Evolutionary conservation across 345 rosid species (phyloP).

Genomic region (Gossypium herbaceum): DNA sequence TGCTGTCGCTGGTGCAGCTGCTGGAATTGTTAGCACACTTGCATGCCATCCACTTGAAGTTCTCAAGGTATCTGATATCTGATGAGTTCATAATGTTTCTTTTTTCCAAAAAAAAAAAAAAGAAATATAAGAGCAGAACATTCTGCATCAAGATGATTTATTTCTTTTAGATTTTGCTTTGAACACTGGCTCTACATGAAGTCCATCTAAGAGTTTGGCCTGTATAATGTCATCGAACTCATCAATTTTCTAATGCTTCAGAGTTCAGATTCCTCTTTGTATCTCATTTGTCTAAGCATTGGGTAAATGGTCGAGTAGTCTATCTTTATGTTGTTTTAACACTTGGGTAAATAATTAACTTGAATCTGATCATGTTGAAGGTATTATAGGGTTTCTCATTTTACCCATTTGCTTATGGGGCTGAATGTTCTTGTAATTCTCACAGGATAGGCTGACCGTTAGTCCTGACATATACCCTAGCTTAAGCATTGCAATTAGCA

Average conservation of each 20-base stretch:
- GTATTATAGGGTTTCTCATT: not conserved
- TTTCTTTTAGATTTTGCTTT: not conserved
- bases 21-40: constrained; percentile 85
- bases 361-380: not conserved
- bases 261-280: not conserved
- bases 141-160: not conserved
- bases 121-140: not conserved
- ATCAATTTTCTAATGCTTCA: not conserved
- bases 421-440: constrained; percentile 23
- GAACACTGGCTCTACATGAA: not conserved
- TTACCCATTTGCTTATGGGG: not conserved
- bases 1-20: constrained; percentile 97
- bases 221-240: not conserved
- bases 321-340: not conserved
- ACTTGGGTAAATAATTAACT: not conserved
- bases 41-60: constrained; percentile 99
- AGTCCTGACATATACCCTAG: constrained; percentile 82
- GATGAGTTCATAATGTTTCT: not conserved
- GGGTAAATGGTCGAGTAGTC: not conserved
- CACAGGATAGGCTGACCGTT: constrained; percentile 92
- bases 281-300: not conserved
- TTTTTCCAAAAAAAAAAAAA: not conserved
- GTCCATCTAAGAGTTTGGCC: not conserved
- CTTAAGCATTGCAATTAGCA: constrained; percentile 66
- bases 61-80: constrained; percentile 56